Base-by-base conservation (phyloP, 805 yeast species). In the Grigorovia yakushimaensis region DNA sequence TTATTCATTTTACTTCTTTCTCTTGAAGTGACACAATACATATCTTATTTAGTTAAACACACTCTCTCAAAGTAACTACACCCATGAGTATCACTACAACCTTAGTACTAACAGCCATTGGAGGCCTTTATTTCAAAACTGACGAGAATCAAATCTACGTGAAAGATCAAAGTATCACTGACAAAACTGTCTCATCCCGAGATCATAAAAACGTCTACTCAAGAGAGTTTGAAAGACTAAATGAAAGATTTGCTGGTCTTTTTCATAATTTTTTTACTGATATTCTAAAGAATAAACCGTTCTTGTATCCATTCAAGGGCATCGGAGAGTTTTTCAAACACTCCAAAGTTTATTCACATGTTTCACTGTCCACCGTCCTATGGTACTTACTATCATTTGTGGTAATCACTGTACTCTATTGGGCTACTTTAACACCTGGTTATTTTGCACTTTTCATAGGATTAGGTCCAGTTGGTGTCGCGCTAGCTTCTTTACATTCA, bases 41-140 rank as follows among this genome's bases (percentile, higher is more conserved):
- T n/a, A n/a, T n/a, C n/a, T n/a, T n/a, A n/a, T n/a, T n/a, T n/a
- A n/a, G n/a, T n/a, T n/a, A n/a, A n/a, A n/a, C n/a, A n/a, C n/a
- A n/a, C n/a, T n/a, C n/a, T n/a, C n/a, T 15, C 33, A 27, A 27
- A 10, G 4, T 27, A 10, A 4, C 13, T 27, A n/a, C n/a, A 4
- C 17, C 17, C n/a, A 64, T 64, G 68, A 61, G 66, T 54, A 55
- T 64, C 33, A 54, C 56, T n/a, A 61, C 60, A 18, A 53, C 64
- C n/a, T 51, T 62, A 39, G 38, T 55, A 7, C 44, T 62, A 20
- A 54, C 66, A 13, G 66, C 59, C 10, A 42, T 61, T 23, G 66
- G 66, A 15, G 66, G 59, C 10, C 39, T 59, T 10, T 48, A 51
- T 8, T 59, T 57, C 47, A 62, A 61, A 39, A 60, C 51, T 39